Evolutionary conservation across 116 monocot genomes (phyloP), one percentile per base, ranked within the genome.

Genomic region (Zostera marina): DNA sequence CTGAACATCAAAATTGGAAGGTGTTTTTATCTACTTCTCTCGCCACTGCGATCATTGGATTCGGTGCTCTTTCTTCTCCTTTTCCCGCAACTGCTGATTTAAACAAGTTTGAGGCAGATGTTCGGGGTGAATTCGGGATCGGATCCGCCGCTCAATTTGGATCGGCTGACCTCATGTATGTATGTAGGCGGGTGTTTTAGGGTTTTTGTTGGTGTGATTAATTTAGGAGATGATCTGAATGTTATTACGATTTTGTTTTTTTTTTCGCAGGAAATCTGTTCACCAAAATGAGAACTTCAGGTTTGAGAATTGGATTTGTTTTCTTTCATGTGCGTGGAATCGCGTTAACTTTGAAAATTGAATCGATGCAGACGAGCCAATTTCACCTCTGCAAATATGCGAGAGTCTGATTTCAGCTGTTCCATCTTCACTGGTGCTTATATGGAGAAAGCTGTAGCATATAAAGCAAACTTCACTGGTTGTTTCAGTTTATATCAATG

Each of bases 341-440:
- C 4, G 1, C 16, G 15, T 24, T 5, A 24, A 46, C 7, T 2
- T 16, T 46, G 61, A 24, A 11, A 8, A 13, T 44, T 22, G 13
- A 19, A 56, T 56, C 38, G 56, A 13, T 39, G 15, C 74, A 94
- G 94, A 66, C 74, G 94, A 12, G 88, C 94, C 7, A 94, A 94
- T 67, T 94, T 94, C 65, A 94, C 94, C 46, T 66, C 94, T 24
- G 94, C 84, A 59, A 88, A 94, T 58, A 94, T 85, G 94, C 79
- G 94, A 61, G 88, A 94, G 52, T 79, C 88, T 22, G 60, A 94
- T 72, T 94, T 94, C 42, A 88, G 88, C 65, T 84, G 88, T 22
- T 84, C 75, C 52, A 88, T 88, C 20, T 94, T 94, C 66, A 94
- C 84, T 76, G 94, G 88, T 65, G 94, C 94, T 73, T 94, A 94